Conservation (phyloP, 129 eudicot genomes). For the Centrapalus pauciflorus region DNA sequence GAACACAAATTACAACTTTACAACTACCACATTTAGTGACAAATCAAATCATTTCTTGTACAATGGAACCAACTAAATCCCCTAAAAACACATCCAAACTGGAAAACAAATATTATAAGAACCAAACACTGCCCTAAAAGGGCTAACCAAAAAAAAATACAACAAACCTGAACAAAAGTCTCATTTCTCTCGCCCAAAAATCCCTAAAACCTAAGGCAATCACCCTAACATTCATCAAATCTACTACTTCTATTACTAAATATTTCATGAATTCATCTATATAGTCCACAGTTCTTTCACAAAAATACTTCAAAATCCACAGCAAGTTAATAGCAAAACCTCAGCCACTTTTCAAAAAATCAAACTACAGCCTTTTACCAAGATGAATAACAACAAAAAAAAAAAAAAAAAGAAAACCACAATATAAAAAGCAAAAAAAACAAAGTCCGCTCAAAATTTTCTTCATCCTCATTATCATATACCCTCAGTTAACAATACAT, state of each 20-base stretch:
- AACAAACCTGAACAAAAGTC: not conserved
- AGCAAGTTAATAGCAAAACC: not conserved
- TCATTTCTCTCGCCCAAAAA: not conserved
- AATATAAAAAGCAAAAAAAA: not conserved
- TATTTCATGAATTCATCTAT: not conserved
- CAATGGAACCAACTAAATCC: not conserved
- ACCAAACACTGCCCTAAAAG: not conserved
- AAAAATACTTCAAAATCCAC: not conserved
- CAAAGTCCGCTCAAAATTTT: not conserved
- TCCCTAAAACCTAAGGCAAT: not conserved
- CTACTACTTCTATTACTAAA: not conserved
- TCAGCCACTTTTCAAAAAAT: not conserved
- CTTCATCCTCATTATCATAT: not conserved
- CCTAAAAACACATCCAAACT: not conserved
- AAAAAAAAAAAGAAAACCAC: not conserved
- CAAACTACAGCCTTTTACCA: not conserved
- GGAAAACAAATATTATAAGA: slow-evolving; percentile 2
- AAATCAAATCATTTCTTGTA: not conserved
- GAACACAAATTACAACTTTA: slow-evolving; percentile 8
- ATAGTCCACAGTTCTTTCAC: slow-evolving; percentile 3
- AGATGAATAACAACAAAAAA: not conserved
- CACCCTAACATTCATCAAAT: not conserved
- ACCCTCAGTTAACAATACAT: not conserved
- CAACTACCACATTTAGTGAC: not conserved
- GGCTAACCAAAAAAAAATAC: not conserved